phyloP scores from a whole-genome alignment of 257 asterid species.

The Gardenia jasminoides region DNA sequence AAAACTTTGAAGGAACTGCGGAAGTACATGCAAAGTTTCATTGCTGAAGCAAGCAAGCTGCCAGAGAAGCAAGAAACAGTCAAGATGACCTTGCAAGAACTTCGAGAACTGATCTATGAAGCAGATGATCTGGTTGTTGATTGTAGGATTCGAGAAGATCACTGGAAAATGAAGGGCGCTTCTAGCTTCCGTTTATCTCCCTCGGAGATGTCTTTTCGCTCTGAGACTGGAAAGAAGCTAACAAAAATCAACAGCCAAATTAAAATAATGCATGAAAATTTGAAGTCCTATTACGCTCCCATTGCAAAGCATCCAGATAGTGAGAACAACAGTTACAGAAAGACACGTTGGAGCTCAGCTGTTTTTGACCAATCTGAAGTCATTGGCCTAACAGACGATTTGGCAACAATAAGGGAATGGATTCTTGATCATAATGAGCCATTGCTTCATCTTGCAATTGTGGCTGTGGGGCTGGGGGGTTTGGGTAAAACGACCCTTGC shows the following conservation, averaged over 20 bases:
- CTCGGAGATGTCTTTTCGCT: slow-evolving; percentile 15
- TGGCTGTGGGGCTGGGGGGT: slow-evolving; percentile 36
- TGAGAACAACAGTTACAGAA: neutral
- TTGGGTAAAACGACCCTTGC: slow-evolving; percentile 37
- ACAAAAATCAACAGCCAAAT: slow-evolving; percentile 18
- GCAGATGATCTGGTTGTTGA: slow-evolving; percentile 30
- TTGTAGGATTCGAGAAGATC: slow-evolving; percentile 21
- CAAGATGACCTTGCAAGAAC: slow-evolving; percentile 8
- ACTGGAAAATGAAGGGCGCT: neutral
- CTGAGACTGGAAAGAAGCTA: slow-evolving; percentile 21
- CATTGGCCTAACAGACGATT: slow-evolving; percentile 24
- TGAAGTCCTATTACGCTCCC: slow-evolving; percentile 9
- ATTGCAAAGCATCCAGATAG: neutral
- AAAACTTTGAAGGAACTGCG: slow-evolving; percentile 16
- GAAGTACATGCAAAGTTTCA: slow-evolving; percentile 21
- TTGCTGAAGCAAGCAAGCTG: slow-evolving; percentile 19
- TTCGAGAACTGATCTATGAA: slow-evolving; percentile 24
- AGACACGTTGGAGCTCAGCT: slow-evolving; percentile 16
- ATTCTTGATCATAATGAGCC: slow-evolving; percentile 18
- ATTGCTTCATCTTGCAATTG: slow-evolving; percentile 22
- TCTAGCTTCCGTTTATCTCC: neutral
- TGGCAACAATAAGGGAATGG: slow-evolving; percentile 18
- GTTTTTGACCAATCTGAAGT: slow-evolving; percentile 22
- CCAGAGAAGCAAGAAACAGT: slow-evolving; percentile 13
- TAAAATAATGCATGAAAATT: neutral